Evolutionary conservation across 1,284 basidiomycete genomes (phyloP).

Genomic region (Tranzscheliella williamsii): DNA sequence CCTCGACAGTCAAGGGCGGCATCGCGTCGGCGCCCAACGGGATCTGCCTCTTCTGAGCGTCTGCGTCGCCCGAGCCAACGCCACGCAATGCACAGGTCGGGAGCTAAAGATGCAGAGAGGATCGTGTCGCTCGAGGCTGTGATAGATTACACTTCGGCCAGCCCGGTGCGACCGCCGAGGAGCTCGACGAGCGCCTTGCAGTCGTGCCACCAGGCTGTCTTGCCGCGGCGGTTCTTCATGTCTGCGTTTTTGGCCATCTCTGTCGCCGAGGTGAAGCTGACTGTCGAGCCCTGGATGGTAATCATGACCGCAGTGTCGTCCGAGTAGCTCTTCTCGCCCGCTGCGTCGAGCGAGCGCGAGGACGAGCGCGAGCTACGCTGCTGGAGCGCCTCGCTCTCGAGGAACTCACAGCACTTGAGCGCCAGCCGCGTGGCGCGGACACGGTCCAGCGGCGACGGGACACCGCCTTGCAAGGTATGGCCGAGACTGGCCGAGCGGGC

Average conservation of each 20-base stretch:
- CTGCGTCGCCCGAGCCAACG: too few relatives aligned
- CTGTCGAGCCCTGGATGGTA: conserved; percentile 78
- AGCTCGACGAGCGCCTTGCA: conserved; percentile 49
- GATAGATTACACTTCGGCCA: conserved; percentile 26
- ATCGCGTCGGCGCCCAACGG: conserved; percentile 34
- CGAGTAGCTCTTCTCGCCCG: conserved; percentile 57
- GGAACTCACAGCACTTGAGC: conserved; percentile 88
- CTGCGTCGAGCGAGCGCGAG: conserved; percentile 37
- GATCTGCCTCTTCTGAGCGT: conserved; percentile 32
- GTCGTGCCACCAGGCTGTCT: conserved; percentile 76
- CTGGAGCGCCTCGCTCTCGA: conserved; percentile 75
- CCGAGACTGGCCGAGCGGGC: conserved; percentile 89
- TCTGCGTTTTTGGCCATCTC: conserved; percentile 86
- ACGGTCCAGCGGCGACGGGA: conserved; percentile 91
- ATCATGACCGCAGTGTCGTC: conserved; percentile 81
- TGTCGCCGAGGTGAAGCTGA: conserved; percentile 79
- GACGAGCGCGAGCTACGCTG: conserved; percentile 22
- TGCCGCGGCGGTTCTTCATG: conserved; percentile 84
- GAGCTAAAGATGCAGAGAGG: too few relatives aligned
- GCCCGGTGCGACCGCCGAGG: conserved; percentile 43
- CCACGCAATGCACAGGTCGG: too few relatives aligned
- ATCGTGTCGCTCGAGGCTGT: too few relatives aligned
- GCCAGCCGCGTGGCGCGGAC: conserved; percentile 86
- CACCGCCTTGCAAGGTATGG: conserved; percentile 92
- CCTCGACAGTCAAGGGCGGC: conserved; percentile 28